phyloP scores from a whole-genome alignment of 371 early-diverging fungal genomes.

The Lichtheimia ornata region DNA sequence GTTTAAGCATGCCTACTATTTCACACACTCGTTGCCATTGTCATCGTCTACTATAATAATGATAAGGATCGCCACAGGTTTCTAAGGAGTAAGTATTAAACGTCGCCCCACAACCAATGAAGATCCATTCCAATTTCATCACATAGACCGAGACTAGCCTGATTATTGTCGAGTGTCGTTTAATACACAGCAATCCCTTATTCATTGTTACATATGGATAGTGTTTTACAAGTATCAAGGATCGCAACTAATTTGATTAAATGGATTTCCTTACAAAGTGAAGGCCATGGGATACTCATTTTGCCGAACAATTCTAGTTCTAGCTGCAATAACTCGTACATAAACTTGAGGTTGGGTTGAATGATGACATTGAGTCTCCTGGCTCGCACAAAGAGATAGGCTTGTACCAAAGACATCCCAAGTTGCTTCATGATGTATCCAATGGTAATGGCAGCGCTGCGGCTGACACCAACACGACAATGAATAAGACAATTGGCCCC shows the following conservation, averaged over 20 bases:
- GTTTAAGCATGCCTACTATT: too few species aligned
- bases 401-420: constrained; percentile 51
- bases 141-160: too few species aligned
- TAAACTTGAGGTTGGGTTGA: constrained; percentile 70
- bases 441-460: constrained; percentile 68
- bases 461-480: constrained; percentile 69
- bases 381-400: constrained; percentile 66
- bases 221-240: too few species aligned
- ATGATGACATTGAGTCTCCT: constrained; percentile 68
- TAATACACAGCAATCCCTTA: neutral
- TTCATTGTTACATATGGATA: constrained; percentile 1
- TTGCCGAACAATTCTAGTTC: constrained; percentile 48
- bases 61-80: too few species aligned
- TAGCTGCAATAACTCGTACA: constrained; percentile 67
- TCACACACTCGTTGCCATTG: too few species aligned
- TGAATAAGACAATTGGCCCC: constrained; percentile 53
- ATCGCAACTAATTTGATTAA: constrained; percentile 29
- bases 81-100: too few species aligned
- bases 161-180: too few species aligned
- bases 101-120: too few species aligned
- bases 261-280: constrained; percentile 38
- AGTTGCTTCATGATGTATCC: constrained; percentile 66
- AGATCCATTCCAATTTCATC: too few species aligned
- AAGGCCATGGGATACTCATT: constrained; percentile 37
- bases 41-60: too few species aligned